Conservation (phyloP, 148 eudicot species). For the Agrostemma githago region DNA sequence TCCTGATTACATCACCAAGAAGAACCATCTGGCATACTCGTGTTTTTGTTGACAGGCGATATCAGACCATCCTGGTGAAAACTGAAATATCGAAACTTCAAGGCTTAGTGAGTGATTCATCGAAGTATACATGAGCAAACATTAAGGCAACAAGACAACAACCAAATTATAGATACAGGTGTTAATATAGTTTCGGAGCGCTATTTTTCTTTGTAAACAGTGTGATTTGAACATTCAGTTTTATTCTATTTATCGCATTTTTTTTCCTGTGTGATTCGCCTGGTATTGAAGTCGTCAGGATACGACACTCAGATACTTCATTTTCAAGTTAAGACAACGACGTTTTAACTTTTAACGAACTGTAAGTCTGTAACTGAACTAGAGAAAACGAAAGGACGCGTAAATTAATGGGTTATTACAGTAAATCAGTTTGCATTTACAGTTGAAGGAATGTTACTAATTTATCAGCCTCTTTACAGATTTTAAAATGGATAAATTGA, state of each 20-base stretch:
- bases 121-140: constrained; percentile 16
- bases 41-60: constrained; percentile 62
- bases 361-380: not conserved
- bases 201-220: constrained; percentile 18
- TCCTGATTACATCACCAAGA: constrained; percentile 66
- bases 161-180: constrained; percentile 23
- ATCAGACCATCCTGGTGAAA: constrained; percentile 14
- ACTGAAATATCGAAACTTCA: not conserved
- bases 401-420: not conserved
- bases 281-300: not conserved
- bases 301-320: not conserved
- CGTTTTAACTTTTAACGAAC: not conserved
- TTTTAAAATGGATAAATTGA: constrained; percentile 4
- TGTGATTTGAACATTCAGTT: constrained; percentile 30
- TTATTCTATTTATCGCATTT: constrained; percentile 21
- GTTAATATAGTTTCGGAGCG: constrained; percentile 21
- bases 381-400: constrained; percentile 2
- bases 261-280: constrained; percentile 9
- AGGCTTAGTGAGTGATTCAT: constrained; percentile 24
- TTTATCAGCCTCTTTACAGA: constrained; percentile 22
- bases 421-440: constrained; percentile 18
- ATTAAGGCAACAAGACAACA: constrained; percentile 13
- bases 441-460: constrained; percentile 8
- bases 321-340: not conserved
- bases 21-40: constrained; percentile 88